phyloP scores from a whole-genome alignment of 179 eudicot genomes.

The Corrigiola litoralis region DNA sequence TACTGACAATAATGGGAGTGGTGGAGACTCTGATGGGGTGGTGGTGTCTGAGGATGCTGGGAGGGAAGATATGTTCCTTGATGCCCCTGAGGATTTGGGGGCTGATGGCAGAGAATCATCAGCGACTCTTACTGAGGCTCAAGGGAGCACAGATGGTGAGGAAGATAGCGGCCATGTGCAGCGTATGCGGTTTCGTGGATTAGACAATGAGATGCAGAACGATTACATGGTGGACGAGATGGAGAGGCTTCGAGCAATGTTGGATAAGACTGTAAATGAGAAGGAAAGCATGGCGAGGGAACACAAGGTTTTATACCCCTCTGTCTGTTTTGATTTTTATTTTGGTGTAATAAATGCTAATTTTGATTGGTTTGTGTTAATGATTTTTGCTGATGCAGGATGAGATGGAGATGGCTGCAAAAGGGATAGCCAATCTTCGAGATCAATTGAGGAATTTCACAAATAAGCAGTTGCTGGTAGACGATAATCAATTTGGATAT shows the following conservation, averaged over 20 bases:
- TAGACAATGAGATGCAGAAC: constrained; percentile 54
- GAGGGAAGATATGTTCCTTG: constrained; percentile 89
- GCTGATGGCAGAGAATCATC: constrained; percentile 47
- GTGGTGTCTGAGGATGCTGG: constrained; percentile 73
- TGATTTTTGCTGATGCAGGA: constrained; percentile 47
- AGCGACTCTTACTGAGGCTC: constrained; percentile 40
- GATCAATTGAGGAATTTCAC: constrained; percentile 52
- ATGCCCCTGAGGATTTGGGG: constrained; percentile 86
- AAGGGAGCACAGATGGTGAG: constrained; percentile 38
- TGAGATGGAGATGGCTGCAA: constrained; percentile 53
- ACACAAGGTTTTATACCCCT: constrained; percentile 46
- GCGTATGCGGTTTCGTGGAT: constrained; percentile 34
- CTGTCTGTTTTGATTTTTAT: constrained; percentile 8
- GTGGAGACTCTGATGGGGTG: constrained; percentile 55
- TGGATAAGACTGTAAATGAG: constrained; percentile 53
- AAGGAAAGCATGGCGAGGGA: constrained; percentile 57
- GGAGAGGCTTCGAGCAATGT: constrained; percentile 47
- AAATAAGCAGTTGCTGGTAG: constrained; percentile 29
- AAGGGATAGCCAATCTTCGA: constrained; percentile 54
- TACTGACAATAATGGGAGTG: constrained; percentile 44
- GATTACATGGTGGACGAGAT: constrained; percentile 56
- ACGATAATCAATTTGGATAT: constrained; percentile 28
- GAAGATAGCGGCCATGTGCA: constrained; percentile 32
- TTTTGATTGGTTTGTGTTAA: constrained; percentile 3
- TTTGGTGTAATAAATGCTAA: constrained; percentile 12